Base-by-base conservation (phyloP, 345 rosid genomes). In the Linum usitatissimum region DNA sequence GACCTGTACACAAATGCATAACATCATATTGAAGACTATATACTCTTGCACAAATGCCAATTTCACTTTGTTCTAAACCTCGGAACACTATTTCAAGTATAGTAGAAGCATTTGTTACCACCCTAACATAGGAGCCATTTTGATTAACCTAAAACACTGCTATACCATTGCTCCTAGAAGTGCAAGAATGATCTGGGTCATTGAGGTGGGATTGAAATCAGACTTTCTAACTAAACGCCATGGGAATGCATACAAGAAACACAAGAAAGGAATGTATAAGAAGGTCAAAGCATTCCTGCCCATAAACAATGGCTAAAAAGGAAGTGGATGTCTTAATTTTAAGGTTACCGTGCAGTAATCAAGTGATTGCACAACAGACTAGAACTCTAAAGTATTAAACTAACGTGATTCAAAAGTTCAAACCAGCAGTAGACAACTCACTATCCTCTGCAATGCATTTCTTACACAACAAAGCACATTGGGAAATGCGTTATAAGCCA, bases 1-100 rank as follows among this genome's bases (percentile, higher is more conserved):
- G 51, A 76, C 94, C 97, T 93, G 72, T 69, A 77, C 40, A 23
- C 64, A 68, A 59, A 57, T 38, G 54, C 64, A 65, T n/a, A 13
- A 23, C 56, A 60, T 17, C 28, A 63, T 13, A 71, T 39, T 54
- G 60, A 38, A 45, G 39, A 57, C 58, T 57, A 40, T 23, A 18
- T 40, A 55, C 14, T 17, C 20, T 58, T 23, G 51, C 51, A 10
- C 2, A 15, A 45, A 45, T 3, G 17, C 51, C 51, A 45, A 45
- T 1, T 45, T 45, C 51, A 45, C 14, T 45, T 45, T 15, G 51
- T 45, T 45, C 48, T 40, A 40, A 45, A 45, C 51, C 17, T 45
- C 51, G 17, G 15, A 6, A 40, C 48, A 40, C 48, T 13, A 45
- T 45, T 45, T 45, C 14, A 45, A 45, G 15, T 45, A 45, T 2